Evolutionary conservation across 768 basidiomycete species (phyloP).

Genomic region (Phylloporus rhodoxanthus): DNA sequence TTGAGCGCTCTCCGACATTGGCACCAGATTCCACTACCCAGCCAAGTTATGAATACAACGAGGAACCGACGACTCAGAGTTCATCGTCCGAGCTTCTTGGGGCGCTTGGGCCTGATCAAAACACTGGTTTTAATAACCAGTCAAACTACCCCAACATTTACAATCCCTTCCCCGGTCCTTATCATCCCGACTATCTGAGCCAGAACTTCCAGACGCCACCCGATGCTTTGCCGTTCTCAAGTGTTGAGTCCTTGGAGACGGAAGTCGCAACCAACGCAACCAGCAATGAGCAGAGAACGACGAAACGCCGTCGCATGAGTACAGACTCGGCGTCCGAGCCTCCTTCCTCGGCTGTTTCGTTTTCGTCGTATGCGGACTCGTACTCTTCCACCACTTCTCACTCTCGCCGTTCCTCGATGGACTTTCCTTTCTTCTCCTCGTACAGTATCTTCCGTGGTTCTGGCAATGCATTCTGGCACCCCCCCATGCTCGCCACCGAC

Average conservation of each 20-base stretch:
- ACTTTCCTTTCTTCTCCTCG: slow-evolving; percentile 55
- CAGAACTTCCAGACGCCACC: slow-evolving; percentile 42
- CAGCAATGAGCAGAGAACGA: slow-evolving; percentile 36
- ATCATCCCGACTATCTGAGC: slow-evolving; percentile 64
- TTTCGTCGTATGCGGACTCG: slow-evolving; percentile 54
- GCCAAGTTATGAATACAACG: slow-evolving; percentile 44
- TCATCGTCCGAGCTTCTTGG: slow-evolving; percentile 50
- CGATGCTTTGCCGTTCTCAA: slow-evolving; percentile 52
- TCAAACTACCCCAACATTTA: slow-evolving; percentile 31
- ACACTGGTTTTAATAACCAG: slow-evolving; percentile 23
- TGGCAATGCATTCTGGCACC: slow-evolving; percentile 67
- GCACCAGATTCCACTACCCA: slow-evolving; percentile 67
- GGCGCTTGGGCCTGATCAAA: slow-evolving; percentile 37
- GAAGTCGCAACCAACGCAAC: slow-evolving; percentile 25
- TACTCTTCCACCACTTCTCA: slow-evolving; percentile 55
- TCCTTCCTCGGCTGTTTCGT: slow-evolving; percentile 59
- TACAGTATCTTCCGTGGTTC: slow-evolving; percentile 52
- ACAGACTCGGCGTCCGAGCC: slow-evolving; percentile 45
- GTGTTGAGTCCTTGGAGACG: slow-evolving; percentile 42
- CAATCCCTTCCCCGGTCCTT: slow-evolving; percentile 61
- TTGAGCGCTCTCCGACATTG: slow-evolving; percentile 57
- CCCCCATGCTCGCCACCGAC: slow-evolving; percentile 61
- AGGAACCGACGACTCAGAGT: slow-evolving; percentile 36
- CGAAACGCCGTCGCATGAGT: slow-evolving; percentile 72
- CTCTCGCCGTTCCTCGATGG: slow-evolving; percentile 60